Base-by-base conservation (phyloP, 768 basidiomycete species). In the Phaeotremella fagi region DNA sequence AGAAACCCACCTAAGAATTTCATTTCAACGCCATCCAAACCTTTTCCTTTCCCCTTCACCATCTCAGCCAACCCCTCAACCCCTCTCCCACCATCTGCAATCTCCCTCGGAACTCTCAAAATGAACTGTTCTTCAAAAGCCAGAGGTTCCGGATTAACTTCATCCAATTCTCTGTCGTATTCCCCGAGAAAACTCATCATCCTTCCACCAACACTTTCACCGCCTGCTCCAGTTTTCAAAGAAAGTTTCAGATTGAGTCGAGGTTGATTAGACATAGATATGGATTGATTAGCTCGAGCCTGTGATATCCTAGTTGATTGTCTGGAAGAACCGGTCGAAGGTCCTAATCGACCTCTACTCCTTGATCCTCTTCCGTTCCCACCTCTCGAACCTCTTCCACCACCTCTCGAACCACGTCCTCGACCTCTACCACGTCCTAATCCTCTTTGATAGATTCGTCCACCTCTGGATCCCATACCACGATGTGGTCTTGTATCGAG, bases 91-190 rank as follows among this genome's bases (percentile, higher is more conserved):
- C 68, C 68, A 11, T 68, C 65, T 2, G 66, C 71, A 0, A 75
- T 85, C 1, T 88, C 88, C 7, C 85, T 82, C 0, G 88, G 89
- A 79, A 98, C 83, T 25, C 92, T 76, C 27, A 99, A 77, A 50
- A 99, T 85, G 68, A 98, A 98, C 66, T 97, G 92, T 75, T 99
- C 95, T 75, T 99, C 95, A 62, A 98, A 95, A 15, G 85, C 84
- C 53, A 98, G 75, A 52, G 95, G 92, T 53, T 79, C 79, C 53
- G 95, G 91, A 42, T 91, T 89, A 65, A 97, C 90, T 45, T 88
- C 91, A 73, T 98, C 94, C 48, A 97, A 77, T 70, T 97, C 94
- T 37, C 91, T 79, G 77, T 97, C 92, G 73, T 91, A 97, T 12
- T 85, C 80, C 5, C 94, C 94, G 50, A 92, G 76, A 72, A 91